Evolutionary conservation across 139 green algal genomes (phyloP), one percentile per base, ranked within the genome.

Genomic region (Spirogloea muscicola): DNA sequence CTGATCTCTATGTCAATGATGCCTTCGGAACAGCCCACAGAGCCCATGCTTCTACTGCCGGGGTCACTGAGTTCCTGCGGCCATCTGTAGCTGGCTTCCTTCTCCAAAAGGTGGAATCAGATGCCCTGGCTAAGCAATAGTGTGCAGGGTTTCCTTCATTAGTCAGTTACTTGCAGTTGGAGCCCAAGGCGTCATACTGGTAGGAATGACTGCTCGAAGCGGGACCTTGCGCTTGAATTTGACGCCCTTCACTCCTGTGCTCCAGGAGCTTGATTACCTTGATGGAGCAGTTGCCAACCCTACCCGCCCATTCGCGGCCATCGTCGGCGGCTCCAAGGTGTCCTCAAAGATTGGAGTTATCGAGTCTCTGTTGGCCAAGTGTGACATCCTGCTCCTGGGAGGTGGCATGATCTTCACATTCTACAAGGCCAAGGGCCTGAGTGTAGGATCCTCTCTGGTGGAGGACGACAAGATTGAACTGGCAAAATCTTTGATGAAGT

Each of bases 331-430:
- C 77, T 95, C 87, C 87, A 98, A 98, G 89, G 94, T 99, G 72
- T 96, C 90, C 67, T 93, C 87, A 81, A 99, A 99, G 91, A 99
- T 99, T 86, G 93, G 91, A 39, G 94, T 99, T 55, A 97, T 99
- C 63, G 92, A 98, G 88, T 89, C 85, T 38, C 91, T 97, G 44
- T 77, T 97, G 48, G 64, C 86, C 3, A 96, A 94, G 87, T 89
- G 86, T 49, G 89, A 98, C 86, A 96, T 93, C 86, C 83, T 98
- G 43, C 76, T 87, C 82, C 49, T 87, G 48, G 82, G 82, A 55
- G 82, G 82, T 43, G 82, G 82, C 61, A 85, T 85, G 80, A 91
- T 97, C 75, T 98, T 98, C 90, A 98, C 93, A 68, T 98, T 98
- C 90, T 96, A 95, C 92, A 96, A 96, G 88, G 85, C 86, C 2